These are phyloP conservation scores for Colletotrichum caudatum DNA, from an alignment of 2,329 filamentous ascomycete genomes.

Conservation along the genomic window DNA sequence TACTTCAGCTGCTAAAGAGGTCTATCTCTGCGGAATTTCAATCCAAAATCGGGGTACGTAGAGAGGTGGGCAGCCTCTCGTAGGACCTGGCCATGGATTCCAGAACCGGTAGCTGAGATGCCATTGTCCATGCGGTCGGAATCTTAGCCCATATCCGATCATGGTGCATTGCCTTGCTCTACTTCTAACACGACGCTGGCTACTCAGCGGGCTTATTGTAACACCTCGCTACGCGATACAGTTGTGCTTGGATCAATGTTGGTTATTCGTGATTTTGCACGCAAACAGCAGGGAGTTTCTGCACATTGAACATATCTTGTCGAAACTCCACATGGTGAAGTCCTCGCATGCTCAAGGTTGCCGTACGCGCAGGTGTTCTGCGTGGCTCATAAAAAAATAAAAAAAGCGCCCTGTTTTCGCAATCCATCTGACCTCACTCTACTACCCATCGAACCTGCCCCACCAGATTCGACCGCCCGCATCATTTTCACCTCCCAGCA, in stretches of 20 bases:
- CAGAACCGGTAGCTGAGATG: background rate
- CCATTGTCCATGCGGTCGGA: no score
- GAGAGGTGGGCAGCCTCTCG: background rate
- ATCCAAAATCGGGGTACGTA: no score
- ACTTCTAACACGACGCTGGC: background rate
- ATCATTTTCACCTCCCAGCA: slow-evolving; percentile 29
- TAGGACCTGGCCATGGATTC: background rate
- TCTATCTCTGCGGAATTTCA: background rate
- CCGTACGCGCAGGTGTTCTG: background rate
- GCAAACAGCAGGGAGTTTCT: background rate
- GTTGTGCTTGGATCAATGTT: no score
- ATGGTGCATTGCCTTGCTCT: background rate
- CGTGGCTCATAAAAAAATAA: background rate
- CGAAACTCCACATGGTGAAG: background rate
- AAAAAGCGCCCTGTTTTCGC: slow-evolving; percentile 28
- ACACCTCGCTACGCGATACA: background rate
- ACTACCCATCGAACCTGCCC: slow-evolving; percentile 37
- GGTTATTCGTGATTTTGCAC: background rate
- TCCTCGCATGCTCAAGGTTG: background rate
- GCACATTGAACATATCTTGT: background rate
- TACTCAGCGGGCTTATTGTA: background rate
- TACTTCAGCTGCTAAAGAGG: background rate
- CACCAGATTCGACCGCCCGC: slow-evolving; percentile 37
- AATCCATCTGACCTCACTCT: slow-evolving; percentile 38
- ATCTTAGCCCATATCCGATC: no score